phyloP scores from a whole-genome alignment of 495 filamentous ascomycete species.

The Aspergillus leporis region DNA sequence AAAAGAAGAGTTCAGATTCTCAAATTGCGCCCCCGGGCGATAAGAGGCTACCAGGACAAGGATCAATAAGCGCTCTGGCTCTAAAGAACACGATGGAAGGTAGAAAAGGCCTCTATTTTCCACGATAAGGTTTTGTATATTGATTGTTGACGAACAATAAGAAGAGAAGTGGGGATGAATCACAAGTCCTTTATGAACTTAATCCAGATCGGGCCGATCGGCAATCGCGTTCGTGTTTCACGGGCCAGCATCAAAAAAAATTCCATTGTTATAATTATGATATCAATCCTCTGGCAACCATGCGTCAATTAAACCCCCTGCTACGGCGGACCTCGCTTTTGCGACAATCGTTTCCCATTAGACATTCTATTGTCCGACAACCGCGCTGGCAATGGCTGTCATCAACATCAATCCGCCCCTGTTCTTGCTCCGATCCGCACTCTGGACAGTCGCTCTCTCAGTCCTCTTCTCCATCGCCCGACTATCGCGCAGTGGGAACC shows the following conservation, averaged over 20 bases:
- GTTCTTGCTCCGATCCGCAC: slow-evolving; percentile 40
- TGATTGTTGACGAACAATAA: background rate
- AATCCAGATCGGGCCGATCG: slow-evolving; percentile 9
- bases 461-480: slow-evolving; percentile 32
- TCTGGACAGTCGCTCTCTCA: slow-evolving; percentile 12
- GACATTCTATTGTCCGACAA: slow-evolving; percentile 1
- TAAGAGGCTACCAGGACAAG: background rate
- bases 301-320: slow-evolving; percentile 23
- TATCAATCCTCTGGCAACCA: slow-evolving; percentile 4
- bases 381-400: slow-evolving; percentile 35
- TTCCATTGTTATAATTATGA: background rate
- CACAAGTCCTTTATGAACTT: background rate
- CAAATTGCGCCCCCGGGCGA: background rate
- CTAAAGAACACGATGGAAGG: background rate
- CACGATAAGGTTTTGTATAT: background rate
- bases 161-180: slow-evolving; percentile 5
- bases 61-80: background rate
- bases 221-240: slow-evolving; percentile 2
- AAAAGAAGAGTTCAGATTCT: background rate
- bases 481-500: slow-evolving; percentile 72
- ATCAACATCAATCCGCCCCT: slow-evolving; percentile 31
- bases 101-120: background rate
- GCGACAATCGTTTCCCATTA: background rate
- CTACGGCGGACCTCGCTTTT: slow-evolving; percentile 8
- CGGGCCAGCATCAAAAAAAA: background rate